A percentile compares a stretch with the other conserved stretches of the same genome.
Conservation (phyloP, 2,329 filamentous ascomycete species). For the Microthyrium microscopicum region DNA sequence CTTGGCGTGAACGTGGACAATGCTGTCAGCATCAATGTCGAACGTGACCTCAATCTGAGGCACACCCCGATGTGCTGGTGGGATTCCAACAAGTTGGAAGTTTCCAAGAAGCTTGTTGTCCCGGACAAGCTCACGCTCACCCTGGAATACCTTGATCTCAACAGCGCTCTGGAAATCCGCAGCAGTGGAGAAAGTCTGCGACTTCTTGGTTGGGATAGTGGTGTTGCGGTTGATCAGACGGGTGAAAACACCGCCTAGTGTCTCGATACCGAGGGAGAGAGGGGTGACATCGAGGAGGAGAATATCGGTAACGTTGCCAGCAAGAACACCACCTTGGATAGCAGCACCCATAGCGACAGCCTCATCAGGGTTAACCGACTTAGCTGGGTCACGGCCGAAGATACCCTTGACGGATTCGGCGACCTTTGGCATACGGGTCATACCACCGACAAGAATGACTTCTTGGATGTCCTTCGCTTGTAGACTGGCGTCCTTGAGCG, state of each 20-base stretch:
- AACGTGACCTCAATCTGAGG: slow-evolving; percentile 97
- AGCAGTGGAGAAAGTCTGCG: slow-evolving; percentile 91
- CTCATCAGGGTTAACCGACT: slow-evolving; percentile 97
- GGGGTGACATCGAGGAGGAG: slow-evolving; percentile 91
- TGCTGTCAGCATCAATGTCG: slow-evolving; percentile 95
- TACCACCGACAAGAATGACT: slow-evolving; percentile 94
- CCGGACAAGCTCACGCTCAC: slow-evolving; percentile 95
- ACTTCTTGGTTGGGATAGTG: slow-evolving; percentile 98
- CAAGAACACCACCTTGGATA: slow-evolving; percentile 90
- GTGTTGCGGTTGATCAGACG: slow-evolving; percentile 98
- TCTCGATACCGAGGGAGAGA: slow-evolving; percentile 95
- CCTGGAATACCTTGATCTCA: slow-evolving; percentile 99
- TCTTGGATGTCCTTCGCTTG: slow-evolving; percentile 91
- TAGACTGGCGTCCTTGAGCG: slow-evolving; percentile 85
- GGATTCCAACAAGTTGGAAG: slow-evolving; percentile 98
- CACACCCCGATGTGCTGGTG: slow-evolving; percentile 87
- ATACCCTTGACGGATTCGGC: slow-evolving; percentile 89
- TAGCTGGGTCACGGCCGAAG: slow-evolving; percentile 90
- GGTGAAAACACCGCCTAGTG: slow-evolving; percentile 92
- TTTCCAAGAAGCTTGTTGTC: slow-evolving; percentile 98
- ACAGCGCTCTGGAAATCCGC: slow-evolving; percentile 97
- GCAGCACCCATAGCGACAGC: slow-evolving; percentile 95
- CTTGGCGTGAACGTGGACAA: slow-evolving; percentile 95
- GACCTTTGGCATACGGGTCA: slow-evolving; percentile 99
- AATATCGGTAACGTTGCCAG: slow-evolving; percentile 91